Evolutionary conservation across 257 asterid genomes (phyloP), one percentile per base, ranked within the genome.

Genomic region (Solanum acaule): DNA sequence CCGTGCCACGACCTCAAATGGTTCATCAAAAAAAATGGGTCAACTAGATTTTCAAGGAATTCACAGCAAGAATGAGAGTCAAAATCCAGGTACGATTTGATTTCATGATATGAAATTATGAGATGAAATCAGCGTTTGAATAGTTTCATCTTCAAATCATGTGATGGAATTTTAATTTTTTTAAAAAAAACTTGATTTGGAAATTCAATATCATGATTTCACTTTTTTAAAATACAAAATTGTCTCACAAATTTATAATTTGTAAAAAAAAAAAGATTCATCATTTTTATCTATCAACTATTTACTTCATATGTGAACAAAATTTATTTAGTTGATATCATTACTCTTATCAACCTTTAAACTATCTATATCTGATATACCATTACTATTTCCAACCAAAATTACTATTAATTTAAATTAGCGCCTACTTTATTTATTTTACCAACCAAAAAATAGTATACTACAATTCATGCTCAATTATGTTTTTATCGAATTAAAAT

Each of bases 11-110:
- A 8, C 29, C 14, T 2, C 1, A 1, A 9, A 5, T 34, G 82
- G 82, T 20, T 73, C 82, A 35, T 73, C 82, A 73, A 73, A 34
- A 34, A 6, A 35, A 5, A 73, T 73, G 82, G 82, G 82, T 73
- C 29, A 3, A 10, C 16, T 9, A 35, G 0, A 10, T 1, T 73
- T 34, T 73, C 29, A 34, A 73, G 82, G 82, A 73, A 73, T 73
- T 34, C 49, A 73, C 82, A 73, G 82, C 18, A 73, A 73, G 49
- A 73, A 73, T 73, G 4, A 35, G 6, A 73, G 10, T 10, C 29
- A 23, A 73, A 73, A 73, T 73, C 82, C 49, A 73, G 82, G 82
- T 73, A 35, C 49, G 16, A 65, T 65, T 8, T 65, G 33, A 65
- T 65, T 5, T 11, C 7, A 11, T 11, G 29, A 65, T 65, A 4